Evolutionary conservation across 163 green algal genomes (phyloP).

Genomic region (Picocystis sp.): DNA sequence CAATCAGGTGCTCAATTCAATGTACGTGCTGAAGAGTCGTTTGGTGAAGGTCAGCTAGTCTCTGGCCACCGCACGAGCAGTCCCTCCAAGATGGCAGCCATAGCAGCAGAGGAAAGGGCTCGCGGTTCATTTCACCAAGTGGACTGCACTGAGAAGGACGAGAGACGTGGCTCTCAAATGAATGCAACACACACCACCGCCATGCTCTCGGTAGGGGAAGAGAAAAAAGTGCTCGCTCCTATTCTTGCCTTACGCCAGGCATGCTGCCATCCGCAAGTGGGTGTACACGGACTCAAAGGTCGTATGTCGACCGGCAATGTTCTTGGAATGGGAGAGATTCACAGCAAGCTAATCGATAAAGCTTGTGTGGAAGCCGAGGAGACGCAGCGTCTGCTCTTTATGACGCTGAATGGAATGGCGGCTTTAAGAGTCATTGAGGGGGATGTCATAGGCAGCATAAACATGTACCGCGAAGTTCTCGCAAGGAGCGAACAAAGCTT

Average conservation of each 20-base stretch:
- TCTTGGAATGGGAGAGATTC: conserved; percentile 5
- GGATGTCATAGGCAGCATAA: conserved; percentile 24
- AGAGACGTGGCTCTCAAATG: no score
- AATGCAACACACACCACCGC: no score
- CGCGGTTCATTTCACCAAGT: background rate
- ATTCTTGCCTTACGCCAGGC: conserved; percentile 75
- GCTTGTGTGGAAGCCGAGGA: conserved; percentile 69
- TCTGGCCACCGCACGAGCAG: no score
- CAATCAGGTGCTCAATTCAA: background rate
- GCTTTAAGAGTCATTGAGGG: conserved; percentile 43
- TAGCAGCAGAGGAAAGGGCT: background rate
- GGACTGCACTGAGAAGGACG: no score
- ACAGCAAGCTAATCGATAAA: conserved; percentile 32
- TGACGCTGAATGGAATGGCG: conserved; percentile 63
- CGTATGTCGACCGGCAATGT: background rate
- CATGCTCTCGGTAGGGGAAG: conserved; percentile 17
- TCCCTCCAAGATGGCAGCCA: background rate
- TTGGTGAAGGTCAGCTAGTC: no score
- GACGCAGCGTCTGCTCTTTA: conserved; percentile 54
- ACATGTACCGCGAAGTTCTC: conserved; percentile 51
- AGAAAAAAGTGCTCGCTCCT: conserved; percentile 38
- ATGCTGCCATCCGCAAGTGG: conserved; percentile 77
- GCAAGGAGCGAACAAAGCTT: conserved; percentile 18
- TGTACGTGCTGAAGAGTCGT: no score
- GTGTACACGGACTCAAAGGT: background rate